Evolutionary conservation across 176 grass and related monocot species (phyloP), one percentile per base, ranked within the genome.

Genomic region (Tillandsia fasciculata): DNA sequence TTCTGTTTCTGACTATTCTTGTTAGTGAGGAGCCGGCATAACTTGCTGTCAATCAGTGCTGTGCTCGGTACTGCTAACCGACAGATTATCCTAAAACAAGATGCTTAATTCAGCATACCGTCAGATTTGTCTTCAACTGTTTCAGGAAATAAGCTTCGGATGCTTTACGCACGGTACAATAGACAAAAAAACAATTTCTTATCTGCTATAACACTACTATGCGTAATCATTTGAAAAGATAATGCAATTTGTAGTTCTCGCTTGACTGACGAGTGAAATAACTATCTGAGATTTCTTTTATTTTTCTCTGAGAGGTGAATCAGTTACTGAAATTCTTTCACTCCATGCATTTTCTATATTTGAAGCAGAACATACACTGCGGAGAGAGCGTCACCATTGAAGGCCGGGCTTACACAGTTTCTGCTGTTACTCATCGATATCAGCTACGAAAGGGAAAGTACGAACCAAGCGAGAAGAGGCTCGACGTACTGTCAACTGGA

Each of bases 371-470:
- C 74, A 90, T 93, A 79, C 94, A 99, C 64, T 99, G 94, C 66
- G 94, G 94, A 54, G 94, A 99, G 82, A 87, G 81, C 69, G 84
- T 97, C 79, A 93, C 87, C 12, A 97, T 97, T 72, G 89, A 93
- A 71, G 84, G 84, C 3, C 87, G 87, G 76, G 74, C 84, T 70
- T 99, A 93, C 84, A 93, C 89, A 12, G 89, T 92, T 33, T 85
- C 87, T 28, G 89, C 84, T 12, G 94, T 93, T 66, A 97, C 84
- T 29, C 86, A 86, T 50, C 77, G 89, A 20, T 93, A 97, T 77
- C 94, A 93, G 83, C 89, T 97, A 66, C 89, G 94, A 49, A 90
- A 93, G 69, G 89, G 86, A 14, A 86, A 88, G 10, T 97, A 93
- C 63, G 89, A 97, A 72, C 86, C 94, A 6, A 87, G 84, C 68